These are phyloP conservation scores for Neurospora sp. DNA, from an alignment of 2,329 filamentous ascomycete genomes.

Conservation along the genomic window DNA sequence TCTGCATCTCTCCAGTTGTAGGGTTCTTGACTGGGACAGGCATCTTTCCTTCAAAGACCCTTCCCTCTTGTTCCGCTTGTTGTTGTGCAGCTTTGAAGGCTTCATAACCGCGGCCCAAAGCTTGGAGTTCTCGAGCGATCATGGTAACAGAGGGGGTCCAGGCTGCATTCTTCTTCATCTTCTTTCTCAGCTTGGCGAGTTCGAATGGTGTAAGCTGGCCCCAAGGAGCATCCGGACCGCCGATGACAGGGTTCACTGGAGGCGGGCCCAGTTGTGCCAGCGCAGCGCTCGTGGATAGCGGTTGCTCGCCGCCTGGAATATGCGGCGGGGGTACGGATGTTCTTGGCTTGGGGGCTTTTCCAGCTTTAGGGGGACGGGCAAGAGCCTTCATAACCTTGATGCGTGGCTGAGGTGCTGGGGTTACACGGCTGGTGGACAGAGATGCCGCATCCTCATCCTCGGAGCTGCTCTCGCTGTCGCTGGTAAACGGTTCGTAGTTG, in stretches of 20 bases:
- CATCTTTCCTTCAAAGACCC: conserved; percentile 42
- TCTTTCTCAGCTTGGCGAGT: conserved; percentile 61
- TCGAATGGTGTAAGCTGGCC: conserved; percentile 56
- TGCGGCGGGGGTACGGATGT: conserved; percentile 15
- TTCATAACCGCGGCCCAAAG: conserved; percentile 56
- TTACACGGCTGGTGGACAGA: conserved; percentile 23
- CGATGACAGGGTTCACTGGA: conserved; percentile 48
- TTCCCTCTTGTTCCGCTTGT: conserved; percentile 56
- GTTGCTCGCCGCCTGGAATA: conserved; percentile 1
- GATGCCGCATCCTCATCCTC: conserved; percentile 36
- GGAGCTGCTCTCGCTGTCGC: conserved; percentile 43
- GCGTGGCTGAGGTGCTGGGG: conserved; percentile 28
- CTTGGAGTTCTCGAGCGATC: conserved; percentile 69
- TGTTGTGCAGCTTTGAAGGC: conserved; percentile 52
- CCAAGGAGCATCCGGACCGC: conserved; percentile 54
- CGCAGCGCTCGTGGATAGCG: conserved; percentile 29
- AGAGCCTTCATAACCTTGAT: conserved; percentile 36
- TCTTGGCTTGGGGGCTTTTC: conserved; percentile 34
- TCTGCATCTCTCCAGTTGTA: conserved; percentile 40
- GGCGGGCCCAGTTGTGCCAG: conserved; percentile 43
- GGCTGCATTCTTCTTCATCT: conserved; percentile 86
- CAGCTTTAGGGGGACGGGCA: conserved; percentile 18
- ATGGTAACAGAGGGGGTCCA: conserved; percentile 81
- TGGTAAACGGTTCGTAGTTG: conserved; percentile 49
- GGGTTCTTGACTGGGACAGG: conserved; percentile 35